Evolutionary conservation across 805 yeast genomes (phyloP).

Genomic region (Kodamaea kakaduensis): DNA sequence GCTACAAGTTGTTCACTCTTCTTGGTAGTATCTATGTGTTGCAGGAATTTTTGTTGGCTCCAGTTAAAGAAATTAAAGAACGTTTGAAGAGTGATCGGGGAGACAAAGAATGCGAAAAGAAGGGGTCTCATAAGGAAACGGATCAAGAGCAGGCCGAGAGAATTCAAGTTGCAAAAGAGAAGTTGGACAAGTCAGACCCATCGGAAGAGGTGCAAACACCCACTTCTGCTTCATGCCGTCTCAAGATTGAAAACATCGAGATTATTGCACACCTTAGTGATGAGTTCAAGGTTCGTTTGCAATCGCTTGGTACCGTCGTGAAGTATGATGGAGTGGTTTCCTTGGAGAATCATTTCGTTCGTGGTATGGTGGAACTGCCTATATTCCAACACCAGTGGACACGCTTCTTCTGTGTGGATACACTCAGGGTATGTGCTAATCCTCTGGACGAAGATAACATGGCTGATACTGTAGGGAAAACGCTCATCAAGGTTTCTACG

Average conservation of each 20-base stretch:
- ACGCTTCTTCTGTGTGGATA: slow-evolving; percentile 40
- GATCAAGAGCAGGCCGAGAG: neutral
- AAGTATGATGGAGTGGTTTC: slow-evolving; percentile 9
- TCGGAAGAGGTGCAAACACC: too few species aligned
- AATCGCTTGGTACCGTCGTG: slow-evolving; percentile 24
- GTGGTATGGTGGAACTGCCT: slow-evolving; percentile 54
- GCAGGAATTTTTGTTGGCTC: slow-evolving; percentile 27
- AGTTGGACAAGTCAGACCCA: neutral
- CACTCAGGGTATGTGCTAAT: slow-evolving; percentile 12
- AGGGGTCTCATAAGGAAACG: neutral
- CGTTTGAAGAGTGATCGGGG: slow-evolving; percentile 18
- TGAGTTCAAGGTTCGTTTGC: slow-evolving; percentile 47
- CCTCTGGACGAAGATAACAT: slow-evolving; percentile 8
- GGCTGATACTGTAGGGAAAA: too few species aligned
- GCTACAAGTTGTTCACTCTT: slow-evolving; percentile 27
- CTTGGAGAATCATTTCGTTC: slow-evolving; percentile 22
- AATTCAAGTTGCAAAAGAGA: neutral
- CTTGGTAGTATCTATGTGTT: slow-evolving; percentile 33
- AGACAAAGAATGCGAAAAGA: neutral
- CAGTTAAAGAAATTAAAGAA: slow-evolving; percentile 21
- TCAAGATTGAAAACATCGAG: slow-evolving; percentile 14
- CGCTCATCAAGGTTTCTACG: slow-evolving; percentile 20
- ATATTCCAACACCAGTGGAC: slow-evolving; percentile 45
- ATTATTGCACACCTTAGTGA: slow-evolving; percentile 41
- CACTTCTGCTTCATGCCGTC: too few species aligned